Evolutionary conservation across 1,284 basidiomycete species (phyloP).

Genomic region (Bondarzewia mesenterica): DNA sequence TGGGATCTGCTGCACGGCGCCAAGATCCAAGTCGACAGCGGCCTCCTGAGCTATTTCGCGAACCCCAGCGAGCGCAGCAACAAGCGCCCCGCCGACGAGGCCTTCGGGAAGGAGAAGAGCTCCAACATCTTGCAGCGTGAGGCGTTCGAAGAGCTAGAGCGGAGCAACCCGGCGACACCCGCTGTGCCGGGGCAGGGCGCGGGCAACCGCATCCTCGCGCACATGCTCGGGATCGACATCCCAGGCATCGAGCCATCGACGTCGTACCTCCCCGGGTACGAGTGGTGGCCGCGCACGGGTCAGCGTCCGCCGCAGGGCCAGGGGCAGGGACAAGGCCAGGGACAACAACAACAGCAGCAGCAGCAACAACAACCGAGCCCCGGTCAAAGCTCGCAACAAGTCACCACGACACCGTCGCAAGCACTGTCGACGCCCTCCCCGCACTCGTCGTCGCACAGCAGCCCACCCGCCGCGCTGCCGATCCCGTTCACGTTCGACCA

Average conservation of each 20-base stretch:
- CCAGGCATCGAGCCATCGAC: slow-evolving; percentile 53
- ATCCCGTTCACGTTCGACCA: slow-evolving; percentile 23
- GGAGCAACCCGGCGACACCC: slow-evolving; percentile 14
- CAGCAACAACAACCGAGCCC: neutral
- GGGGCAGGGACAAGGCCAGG: neutral
- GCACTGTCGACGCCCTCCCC: slow-evolving; percentile 16
- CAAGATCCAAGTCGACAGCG: slow-evolving; percentile 43
- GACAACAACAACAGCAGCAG: neutral
- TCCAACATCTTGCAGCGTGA: slow-evolving; percentile 21
- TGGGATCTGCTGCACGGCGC: slow-evolving; percentile 67
- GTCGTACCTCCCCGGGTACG: slow-evolving; percentile 61
- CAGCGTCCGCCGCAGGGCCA: slow-evolving; percentile 2
- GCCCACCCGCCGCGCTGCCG: slow-evolving; percentile 12
- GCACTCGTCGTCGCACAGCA: slow-evolving; percentile 12
- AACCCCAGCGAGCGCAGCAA: slow-evolving; percentile 20
- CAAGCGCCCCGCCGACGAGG: slow-evolving; percentile 60
- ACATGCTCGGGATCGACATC: slow-evolving; percentile 58
- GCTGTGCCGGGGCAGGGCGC: slow-evolving; percentile 36
- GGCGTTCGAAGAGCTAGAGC: slow-evolving; percentile 24
- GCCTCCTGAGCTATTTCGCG: slow-evolving; percentile 20
- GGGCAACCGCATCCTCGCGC: slow-evolving; percentile 57
- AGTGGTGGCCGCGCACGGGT: slow-evolving; percentile 57
- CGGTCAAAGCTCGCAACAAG: neutral
- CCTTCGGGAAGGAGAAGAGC: slow-evolving; percentile 36
- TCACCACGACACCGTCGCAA: slow-evolving; percentile 3